Conservation (phyloP, 2,329 filamentous ascomycete genomes). For the Fusarium hainanense region DNA sequence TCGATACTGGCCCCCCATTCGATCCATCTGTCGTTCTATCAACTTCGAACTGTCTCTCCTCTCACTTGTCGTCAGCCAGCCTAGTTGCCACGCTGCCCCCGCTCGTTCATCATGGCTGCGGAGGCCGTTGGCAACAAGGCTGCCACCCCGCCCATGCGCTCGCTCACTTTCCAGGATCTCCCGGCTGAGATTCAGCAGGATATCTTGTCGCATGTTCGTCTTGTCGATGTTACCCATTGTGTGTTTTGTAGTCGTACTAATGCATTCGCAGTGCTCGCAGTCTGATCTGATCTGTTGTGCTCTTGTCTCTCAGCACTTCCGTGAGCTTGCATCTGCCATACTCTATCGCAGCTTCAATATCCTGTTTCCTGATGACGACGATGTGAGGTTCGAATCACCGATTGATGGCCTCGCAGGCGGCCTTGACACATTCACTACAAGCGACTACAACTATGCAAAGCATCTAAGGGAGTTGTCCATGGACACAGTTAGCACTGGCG, state of each 20-base stretch:
- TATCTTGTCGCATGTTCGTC: conserved; percentile 59
- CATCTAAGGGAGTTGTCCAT: conserved; percentile 67
- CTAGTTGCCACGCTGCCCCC: conserved; percentile 37
- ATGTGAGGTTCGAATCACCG: conserved; percentile 61
- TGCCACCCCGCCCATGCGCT: conserved; percentile 30
- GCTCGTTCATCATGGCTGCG: conserved; percentile 51
- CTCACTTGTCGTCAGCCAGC: conserved; percentile 4
- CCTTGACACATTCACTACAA: conserved; percentile 70
- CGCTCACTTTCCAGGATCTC: conserved; percentile 55
- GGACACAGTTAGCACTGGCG: conserved; percentile 64
- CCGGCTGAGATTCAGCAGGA: conserved; percentile 62
- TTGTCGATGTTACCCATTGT: not conserved
- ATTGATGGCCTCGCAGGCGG: conserved; percentile 68
- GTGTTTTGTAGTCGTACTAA: conserved; percentile 7
- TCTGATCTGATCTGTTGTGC: conserved; percentile 67
- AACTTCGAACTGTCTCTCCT: not conserved
- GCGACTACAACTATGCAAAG: conserved; percentile 71
- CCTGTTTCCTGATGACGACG: conserved; percentile 70
- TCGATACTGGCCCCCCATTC: not conserved
- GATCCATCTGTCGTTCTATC: not conserved
- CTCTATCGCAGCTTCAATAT: conserved; percentile 71
- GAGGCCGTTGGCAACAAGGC: conserved; percentile 48
- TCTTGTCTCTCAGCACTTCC: conserved; percentile 68
- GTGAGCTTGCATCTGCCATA: conserved; percentile 66
- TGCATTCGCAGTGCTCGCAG: conserved; percentile 58